Conservation (phyloP, 345 rosid species). For the Arabidopsis arenosa region DNA sequence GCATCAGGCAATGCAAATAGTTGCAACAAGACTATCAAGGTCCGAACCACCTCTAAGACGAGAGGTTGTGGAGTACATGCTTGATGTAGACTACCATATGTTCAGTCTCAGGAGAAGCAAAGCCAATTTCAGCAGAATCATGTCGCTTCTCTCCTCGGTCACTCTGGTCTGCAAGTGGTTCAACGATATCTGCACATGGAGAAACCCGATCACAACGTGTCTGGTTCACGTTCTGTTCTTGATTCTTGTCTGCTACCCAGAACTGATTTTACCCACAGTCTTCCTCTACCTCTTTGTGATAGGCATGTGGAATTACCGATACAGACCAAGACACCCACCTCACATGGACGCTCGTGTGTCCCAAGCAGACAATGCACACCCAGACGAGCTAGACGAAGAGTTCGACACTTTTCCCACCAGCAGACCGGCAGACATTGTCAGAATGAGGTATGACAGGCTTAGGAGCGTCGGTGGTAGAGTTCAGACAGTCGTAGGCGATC, state of each 20-base stretch:
- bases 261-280: slow-evolving; percentile 81
- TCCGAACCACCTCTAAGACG: slow-evolving; percentile 92
- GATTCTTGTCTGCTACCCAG: slow-evolving; percentile 89
- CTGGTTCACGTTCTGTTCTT: slow-evolving; percentile 79
- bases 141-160: slow-evolving; percentile 72
- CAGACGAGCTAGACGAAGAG: slow-evolving; percentile 97
- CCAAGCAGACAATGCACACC: slow-evolving; percentile 66
- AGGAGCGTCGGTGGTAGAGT: slow-evolving; percentile 84
- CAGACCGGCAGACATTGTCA: slow-evolving; percentile 61
- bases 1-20: slow-evolving; percentile 87
- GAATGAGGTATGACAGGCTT: slow-evolving; percentile 85
- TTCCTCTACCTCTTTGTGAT: slow-evolving; percentile 89
- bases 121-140: slow-evolving; percentile 87
- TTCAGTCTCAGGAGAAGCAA: slow-evolving; percentile 93
- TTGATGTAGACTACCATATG: slow-evolving; percentile 92
- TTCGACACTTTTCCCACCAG: slow-evolving; percentile 78
- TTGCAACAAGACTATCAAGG: slow-evolving; percentile 72
- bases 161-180: slow-evolving; percentile 80
- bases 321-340: slow-evolving; percentile 85
- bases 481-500: slow-evolving; percentile 85
- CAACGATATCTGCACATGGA: slow-evolving; percentile 79
- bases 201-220: slow-evolving; percentile 82
- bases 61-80: slow-evolving; percentile 92
- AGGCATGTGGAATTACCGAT: slow-evolving; percentile 94
- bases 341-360: slow-evolving; percentile 92